Conservation (phyloP, 1,284 basidiomycete species). For the Marasmius tenuissimus region DNA sequence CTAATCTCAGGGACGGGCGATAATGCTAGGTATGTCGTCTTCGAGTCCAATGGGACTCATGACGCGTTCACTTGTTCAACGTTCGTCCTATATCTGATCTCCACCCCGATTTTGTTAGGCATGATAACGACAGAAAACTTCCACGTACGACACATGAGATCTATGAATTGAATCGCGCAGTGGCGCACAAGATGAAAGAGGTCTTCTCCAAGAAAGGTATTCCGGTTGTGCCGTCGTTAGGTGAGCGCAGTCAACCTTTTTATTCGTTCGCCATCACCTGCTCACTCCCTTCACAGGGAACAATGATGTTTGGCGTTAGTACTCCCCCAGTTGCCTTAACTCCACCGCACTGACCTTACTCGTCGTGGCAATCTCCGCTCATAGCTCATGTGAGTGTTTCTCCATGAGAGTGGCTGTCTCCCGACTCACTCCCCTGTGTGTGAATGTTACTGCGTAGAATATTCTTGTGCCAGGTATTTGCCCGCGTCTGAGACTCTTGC, state of each 20-base stretch:
- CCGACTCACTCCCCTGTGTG: constrained; percentile 10
- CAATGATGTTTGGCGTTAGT: constrained; percentile 87
- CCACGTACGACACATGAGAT: constrained; percentile 86
- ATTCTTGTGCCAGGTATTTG: constrained; percentile 61
- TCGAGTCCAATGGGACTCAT: neutral
- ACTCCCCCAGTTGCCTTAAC: constrained; percentile 7
- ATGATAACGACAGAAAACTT: constrained; percentile 82
- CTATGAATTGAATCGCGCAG: constrained; percentile 69
- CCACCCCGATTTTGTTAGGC: constrained; percentile 44
- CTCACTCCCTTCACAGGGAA: constrained; percentile 51
- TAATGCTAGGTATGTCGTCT: constrained; percentile 68
- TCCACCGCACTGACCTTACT: constrained; percentile 7
- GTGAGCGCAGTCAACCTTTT: constrained; percentile 34
- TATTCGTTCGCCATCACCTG: constrained; percentile 3
- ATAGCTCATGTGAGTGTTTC: constrained; percentile 59
- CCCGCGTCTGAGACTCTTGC: neutral
- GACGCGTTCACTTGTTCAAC: neutral
- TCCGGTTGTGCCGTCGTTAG: constrained; percentile 83
- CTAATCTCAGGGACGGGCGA: constrained; percentile 80
- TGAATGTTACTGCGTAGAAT: constrained; percentile 37
- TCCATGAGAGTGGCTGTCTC: neutral
- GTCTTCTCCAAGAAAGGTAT: constrained; percentile 71
- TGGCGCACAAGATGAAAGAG: constrained; percentile 71
- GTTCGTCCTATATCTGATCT: neutral
- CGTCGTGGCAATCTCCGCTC: constrained; percentile 15